These are phyloP conservation scores for Volvox carteri DNA, from an alignment of 163 green algal species.

Conservation along the genomic window DNA sequence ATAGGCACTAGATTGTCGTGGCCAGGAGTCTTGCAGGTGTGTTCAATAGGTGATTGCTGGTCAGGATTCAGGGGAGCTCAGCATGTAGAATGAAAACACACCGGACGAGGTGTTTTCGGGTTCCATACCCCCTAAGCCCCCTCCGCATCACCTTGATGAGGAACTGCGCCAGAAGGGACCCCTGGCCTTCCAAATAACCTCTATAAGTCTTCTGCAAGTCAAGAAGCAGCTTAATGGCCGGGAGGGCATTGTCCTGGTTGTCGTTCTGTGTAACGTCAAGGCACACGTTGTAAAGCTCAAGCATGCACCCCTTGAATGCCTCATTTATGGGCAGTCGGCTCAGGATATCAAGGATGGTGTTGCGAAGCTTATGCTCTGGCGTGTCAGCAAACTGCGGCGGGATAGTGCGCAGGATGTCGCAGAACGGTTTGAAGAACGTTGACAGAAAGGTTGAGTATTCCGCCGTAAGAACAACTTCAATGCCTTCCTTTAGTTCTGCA, in stretches of 20 bases:
- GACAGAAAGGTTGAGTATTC: constrained; percentile 82
- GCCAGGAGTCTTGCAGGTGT: no score
- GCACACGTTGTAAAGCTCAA: constrained; percentile 77
- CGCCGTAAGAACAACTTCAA: constrained; percentile 84
- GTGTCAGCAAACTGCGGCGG: constrained; percentile 71
- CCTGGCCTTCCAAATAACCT: constrained; percentile 65
- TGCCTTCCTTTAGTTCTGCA: constrained; percentile 78
- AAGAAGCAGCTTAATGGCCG: constrained; percentile 88
- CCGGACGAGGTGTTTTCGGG: background rate
- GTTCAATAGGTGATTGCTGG: no score
- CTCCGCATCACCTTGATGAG: constrained; percentile 77
- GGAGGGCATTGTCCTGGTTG: constrained; percentile 93
- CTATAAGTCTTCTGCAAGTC: constrained; percentile 95
- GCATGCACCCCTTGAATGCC: constrained; percentile 71
- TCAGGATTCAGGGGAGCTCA: no score
- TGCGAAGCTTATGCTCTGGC: constrained; percentile 80
- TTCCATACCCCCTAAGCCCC: background rate
- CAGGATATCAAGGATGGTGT: constrained; percentile 82
- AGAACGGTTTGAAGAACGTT: constrained; percentile 76
- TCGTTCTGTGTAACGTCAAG: constrained; percentile 81
- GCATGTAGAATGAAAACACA: constrained; percentile 34
- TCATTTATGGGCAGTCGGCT: constrained; percentile 84
- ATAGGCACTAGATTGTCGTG: no score
- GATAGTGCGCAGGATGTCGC: constrained; percentile 78
- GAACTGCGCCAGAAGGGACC: constrained; percentile 80